Evolutionary conservation across 257 asterid species (phyloP).

Genomic region (Buddleja alternifolia): DNA sequence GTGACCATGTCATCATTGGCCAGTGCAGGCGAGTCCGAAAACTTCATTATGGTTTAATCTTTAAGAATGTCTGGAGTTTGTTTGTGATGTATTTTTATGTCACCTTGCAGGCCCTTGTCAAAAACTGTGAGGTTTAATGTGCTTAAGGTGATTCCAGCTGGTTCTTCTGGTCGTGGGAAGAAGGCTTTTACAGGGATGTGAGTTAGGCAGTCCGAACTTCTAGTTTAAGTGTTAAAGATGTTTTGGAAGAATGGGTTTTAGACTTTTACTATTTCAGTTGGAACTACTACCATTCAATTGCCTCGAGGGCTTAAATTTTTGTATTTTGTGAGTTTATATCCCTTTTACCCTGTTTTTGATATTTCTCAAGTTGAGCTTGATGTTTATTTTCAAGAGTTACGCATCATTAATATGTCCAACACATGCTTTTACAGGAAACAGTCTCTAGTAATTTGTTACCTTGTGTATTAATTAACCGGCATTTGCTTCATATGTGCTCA

Average conservation of each 20-base stretch:
- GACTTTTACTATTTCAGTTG: constrained; percentile 24
- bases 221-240: not conserved
- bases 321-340: constrained; percentile 6
- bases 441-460: not conserved
- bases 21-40: constrained; percentile 69
- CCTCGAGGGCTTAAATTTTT: constrained; percentile 25
- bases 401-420: not conserved
- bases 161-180: constrained; percentile 84
- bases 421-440: not conserved
- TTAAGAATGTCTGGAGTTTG: not conserved
- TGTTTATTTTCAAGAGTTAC: not conserved
- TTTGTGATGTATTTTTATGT: not conserved
- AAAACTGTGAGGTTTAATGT: constrained; percentile 86
- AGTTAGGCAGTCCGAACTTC: constrained; percentile 27
- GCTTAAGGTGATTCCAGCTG: constrained; percentile 82
- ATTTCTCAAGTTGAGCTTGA: not conserved
- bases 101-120: constrained; percentile 68
- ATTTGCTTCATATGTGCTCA: no score
- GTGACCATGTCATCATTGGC: constrained; percentile 76
- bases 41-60: not conserved
- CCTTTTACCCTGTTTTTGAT: not conserved
- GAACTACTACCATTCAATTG: constrained; percentile 17
- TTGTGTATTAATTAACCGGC: no score
- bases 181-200: constrained; percentile 82
- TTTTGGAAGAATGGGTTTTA: constrained; percentile 10